Percentiles rank a stretch among this genome's conserved stretches.
Conservation (phyloP, 179 eudicot species). For the Patellifolia procumbens region DNA sequence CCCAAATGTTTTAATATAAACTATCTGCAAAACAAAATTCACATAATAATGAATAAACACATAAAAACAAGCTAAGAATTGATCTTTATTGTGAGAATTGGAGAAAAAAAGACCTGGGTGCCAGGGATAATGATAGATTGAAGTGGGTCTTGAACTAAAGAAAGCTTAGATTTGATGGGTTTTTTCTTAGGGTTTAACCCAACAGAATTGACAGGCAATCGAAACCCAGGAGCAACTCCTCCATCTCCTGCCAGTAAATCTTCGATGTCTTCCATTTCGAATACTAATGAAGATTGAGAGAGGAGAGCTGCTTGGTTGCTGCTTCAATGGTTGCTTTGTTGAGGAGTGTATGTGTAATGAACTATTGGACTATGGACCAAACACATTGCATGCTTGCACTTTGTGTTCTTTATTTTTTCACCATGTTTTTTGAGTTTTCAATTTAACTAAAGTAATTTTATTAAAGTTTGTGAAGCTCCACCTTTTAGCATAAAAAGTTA, state of each 20-base stretch:
- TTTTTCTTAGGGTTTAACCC: slow-evolving; percentile 66
- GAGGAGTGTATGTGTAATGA: no score
- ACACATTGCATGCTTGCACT: not conserved
- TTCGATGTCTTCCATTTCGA: slow-evolving; percentile 87
- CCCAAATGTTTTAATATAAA: slow-evolving; percentile 89
- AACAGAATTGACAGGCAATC: slow-evolving; percentile 62
- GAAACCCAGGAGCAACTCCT: slow-evolving; percentile 79
- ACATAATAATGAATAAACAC: not conserved
- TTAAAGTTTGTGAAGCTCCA: no score
- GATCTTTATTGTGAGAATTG: not conserved
- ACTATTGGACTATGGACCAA: not conserved
- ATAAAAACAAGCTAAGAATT: not conserved
- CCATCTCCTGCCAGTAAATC: slow-evolving; percentile 69
- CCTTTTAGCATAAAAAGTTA: no score
- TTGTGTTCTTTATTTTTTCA: not conserved
- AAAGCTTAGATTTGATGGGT: slow-evolving; percentile 26
- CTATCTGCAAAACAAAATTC: slow-evolving; percentile 49
- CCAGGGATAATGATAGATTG: slow-evolving; percentile 81
- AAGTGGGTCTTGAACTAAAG: slow-evolving; percentile 45
- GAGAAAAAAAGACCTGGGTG: slow-evolving; percentile 60
- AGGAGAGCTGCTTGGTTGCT: not conserved
- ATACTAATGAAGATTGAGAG: not conserved
- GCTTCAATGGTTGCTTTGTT: no score
- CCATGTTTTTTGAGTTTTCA: not conserved
- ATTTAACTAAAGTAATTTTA: no score